Evolutionary conservation across 2,329 filamentous ascomycete genomes (phyloP), one percentile per base, ranked within the genome.

Genomic region (Colletotrichum tabaci): DNA sequence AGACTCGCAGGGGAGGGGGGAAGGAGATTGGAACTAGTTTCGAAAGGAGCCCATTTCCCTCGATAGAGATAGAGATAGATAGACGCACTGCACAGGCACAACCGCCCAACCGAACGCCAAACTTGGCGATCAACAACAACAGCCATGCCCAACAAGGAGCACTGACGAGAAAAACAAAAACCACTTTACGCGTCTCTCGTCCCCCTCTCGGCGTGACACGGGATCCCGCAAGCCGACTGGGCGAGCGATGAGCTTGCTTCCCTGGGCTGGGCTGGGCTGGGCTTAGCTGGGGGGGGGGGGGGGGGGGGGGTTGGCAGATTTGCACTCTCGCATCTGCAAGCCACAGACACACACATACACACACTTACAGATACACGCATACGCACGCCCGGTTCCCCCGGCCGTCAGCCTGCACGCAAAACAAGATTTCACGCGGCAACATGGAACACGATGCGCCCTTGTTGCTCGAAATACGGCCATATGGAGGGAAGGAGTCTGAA

Each of bases 301-400:
- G 26, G 44, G 46, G 53, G 26, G 44, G 52, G 52, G 38, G 58
- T 53, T 61, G 63, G 64, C 38, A 71, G 57, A 67, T 67, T 58
- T 62, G 58, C 66, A 72, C 69, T 66, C 66, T 72, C 69, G 69
- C 69, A 66, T 72, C 69, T 72, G 69, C 69, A 70, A 72, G 69
- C 69, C 69, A 72, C 47, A 49, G 6, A 30, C 30, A 30, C 26
- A 30, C 26, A 30, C 23, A 30, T 1, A 7, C 30, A 30, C 30
- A 30, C 30, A 30, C 30, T 30, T 30, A 30, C 30, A 30, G 5
- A 30, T 30, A 30, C 30, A 30, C 30, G 8, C 30, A 30, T 30
- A 30, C 60, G 66, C 69, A 72, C 52, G 44, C 58, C 65, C 26
- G 57, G 68, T 23, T 70, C 66, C 52, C 65, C 60, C 69, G 60